Evolutionary conservation across 148 eudicot genomes (phyloP).

Genomic region (Rhododendron kiyosumense): DNA sequence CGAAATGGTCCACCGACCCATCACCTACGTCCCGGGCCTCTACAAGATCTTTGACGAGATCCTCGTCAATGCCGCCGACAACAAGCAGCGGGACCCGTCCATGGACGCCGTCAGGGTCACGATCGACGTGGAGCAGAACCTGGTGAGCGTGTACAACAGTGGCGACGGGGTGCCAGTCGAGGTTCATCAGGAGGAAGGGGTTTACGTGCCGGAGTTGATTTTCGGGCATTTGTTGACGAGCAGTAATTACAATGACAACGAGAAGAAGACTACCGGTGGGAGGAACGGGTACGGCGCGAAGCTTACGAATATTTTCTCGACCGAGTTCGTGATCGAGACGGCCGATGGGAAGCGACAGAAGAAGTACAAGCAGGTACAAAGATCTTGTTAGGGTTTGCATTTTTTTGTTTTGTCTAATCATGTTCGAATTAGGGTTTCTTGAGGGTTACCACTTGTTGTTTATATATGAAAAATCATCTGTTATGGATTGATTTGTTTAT

Average conservation of each 20-base stretch:
- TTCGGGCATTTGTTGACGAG: constrained; percentile 92
- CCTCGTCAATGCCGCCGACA: constrained; percentile 88
- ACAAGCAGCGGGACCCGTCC: constrained; percentile 77
- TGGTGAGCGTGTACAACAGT: constrained; percentile 59
- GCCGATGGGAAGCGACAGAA: constrained; percentile 83
- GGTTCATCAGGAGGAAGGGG: constrained; percentile 81
- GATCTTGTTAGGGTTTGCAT: too few relatives aligned
- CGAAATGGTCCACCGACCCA: constrained; percentile 30
- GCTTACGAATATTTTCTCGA: constrained; percentile 84
- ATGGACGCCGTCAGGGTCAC: constrained; percentile 69
- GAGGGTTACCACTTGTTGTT: too few relatives aligned
- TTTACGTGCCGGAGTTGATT: constrained; percentile 90
- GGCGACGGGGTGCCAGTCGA: constrained; percentile 96
- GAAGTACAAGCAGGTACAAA: constrained; percentile 76
- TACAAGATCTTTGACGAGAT: constrained; percentile 98
- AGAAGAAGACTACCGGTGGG: constrained; percentile 97
- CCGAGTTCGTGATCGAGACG: constrained; percentile 80
- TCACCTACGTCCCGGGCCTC: constrained; percentile 76
- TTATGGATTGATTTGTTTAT: too few relatives aligned
- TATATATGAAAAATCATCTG: too few relatives aligned
- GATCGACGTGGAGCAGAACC: constrained; percentile 47
- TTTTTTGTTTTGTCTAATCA: too few relatives aligned
- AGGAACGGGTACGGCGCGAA: constrained; percentile 97
- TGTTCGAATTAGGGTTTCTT: too few relatives aligned
- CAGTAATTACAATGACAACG: constrained; percentile 75